Evolutionary conservation across 139 green algal species (phyloP).

Genomic region (Nannochloris sp.): DNA sequence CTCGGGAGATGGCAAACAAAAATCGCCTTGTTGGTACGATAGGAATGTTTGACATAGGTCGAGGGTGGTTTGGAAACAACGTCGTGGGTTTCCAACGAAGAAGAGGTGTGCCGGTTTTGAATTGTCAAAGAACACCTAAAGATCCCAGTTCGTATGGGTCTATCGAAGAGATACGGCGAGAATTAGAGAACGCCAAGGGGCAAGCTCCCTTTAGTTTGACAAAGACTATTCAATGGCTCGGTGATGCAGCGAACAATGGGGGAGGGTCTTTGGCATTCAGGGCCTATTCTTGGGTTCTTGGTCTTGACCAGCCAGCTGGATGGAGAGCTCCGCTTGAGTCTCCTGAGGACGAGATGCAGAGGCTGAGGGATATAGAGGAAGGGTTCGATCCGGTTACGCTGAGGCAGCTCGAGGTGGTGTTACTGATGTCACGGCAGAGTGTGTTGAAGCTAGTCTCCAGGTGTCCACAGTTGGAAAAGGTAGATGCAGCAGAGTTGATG

Average conservation of each 20-base stretch:
- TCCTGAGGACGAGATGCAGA: not conserved
- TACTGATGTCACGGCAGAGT: not conserved
- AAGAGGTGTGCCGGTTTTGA: not conserved
- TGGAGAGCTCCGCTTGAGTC: not conserved
- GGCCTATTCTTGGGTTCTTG: constrained; percentile 6
- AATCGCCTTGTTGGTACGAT: too few species aligned
- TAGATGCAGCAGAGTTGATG: not conserved
- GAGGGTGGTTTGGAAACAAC: too few species aligned
- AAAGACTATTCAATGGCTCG: constrained; percentile 5
- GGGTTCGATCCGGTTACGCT: not conserved
- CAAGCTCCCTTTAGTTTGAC: constrained; percentile 7
- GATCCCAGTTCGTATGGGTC: constrained; percentile 5
- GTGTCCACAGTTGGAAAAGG: not conserved
- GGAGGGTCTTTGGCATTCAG: constrained; percentile 5
- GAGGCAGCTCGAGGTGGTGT: not conserved
- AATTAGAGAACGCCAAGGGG: constrained; percentile 10
- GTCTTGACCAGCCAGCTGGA: constrained; percentile 2
- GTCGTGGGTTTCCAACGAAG: not conserved
- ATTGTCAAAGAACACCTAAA: constrained; percentile 4
- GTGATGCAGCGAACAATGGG: constrained; percentile 9
- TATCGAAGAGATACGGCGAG: constrained; percentile 7
- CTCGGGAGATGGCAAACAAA: too few species aligned
- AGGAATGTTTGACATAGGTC: too few species aligned
- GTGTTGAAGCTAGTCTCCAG: not conserved
- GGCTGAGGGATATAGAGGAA: not conserved